phyloP scores from a whole-genome alignment of 2,329 filamentous ascomycete species.

The Chrysoporthe austroafricana region DNA sequence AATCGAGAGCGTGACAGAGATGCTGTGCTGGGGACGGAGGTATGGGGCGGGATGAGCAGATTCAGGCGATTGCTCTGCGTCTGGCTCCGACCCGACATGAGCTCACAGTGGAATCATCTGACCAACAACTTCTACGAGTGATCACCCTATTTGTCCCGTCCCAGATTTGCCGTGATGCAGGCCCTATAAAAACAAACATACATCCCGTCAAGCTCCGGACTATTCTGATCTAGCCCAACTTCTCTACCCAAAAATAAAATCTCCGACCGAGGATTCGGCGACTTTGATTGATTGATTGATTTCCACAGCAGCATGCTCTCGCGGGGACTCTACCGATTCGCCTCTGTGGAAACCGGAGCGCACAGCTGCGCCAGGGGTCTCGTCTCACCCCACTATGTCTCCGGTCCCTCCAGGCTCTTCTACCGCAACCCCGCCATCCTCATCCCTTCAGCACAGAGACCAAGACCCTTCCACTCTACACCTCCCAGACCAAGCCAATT shows the following conservation, averaged over 20 bases:
- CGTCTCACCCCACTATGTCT: slow-evolving; percentile 27
- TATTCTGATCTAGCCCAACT: not conserved
- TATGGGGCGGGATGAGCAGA: slow-evolving; percentile 10
- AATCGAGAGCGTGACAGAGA: slow-evolving; percentile 15
- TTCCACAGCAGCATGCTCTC: slow-evolving; percentile 16
- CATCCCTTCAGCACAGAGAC: slow-evolving; percentile 33
- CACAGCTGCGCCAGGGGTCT: slow-evolving; percentile 22
- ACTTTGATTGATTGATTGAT: slow-evolving; percentile 18
- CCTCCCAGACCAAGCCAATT: slow-evolving; percentile 30
- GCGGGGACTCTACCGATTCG: slow-evolving; percentile 25
- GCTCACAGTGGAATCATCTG: slow-evolving; percentile 29
- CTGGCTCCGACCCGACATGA: slow-evolving; percentile 25
- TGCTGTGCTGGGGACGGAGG: slow-evolving; percentile 9
- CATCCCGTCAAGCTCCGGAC: not conserved
- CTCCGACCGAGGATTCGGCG: slow-evolving; percentile 17
- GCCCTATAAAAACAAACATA: slow-evolving; percentile 12
- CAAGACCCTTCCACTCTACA: slow-evolving; percentile 29
- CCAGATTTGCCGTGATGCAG: not conserved
- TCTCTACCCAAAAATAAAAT: not conserved
- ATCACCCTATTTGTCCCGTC: slow-evolving; percentile 21
- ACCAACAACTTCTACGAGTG: slow-evolving; percentile 15
- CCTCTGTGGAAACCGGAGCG: slow-evolving; percentile 17
- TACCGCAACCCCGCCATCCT: slow-evolving; percentile 37
- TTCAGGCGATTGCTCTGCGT: slow-evolving; percentile 16
- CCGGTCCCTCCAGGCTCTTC: slow-evolving; percentile 25